Evolutionary conservation across 495 filamentous ascomycete species (phyloP).

Genomic region (Pseudevernia furfuracea): DNA sequence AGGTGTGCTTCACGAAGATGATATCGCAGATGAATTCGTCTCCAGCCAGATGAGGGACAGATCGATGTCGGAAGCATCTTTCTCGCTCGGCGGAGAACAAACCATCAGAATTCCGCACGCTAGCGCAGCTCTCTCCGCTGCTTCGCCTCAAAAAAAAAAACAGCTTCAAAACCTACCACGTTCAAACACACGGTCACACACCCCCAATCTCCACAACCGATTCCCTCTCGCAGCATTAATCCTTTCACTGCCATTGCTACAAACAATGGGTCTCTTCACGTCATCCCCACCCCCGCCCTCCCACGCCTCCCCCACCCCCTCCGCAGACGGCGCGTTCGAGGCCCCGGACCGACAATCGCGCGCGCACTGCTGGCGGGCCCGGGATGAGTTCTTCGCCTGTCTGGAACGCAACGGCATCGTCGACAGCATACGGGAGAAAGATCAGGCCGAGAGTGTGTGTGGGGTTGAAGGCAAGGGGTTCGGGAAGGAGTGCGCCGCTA

Average conservation of each 20-base stretch:
- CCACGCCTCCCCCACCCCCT: constrained; percentile 25
- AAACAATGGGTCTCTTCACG: constrained; percentile 41
- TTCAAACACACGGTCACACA: neutral
- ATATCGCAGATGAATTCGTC: no score
- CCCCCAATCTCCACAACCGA: neutral
- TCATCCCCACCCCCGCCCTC: constrained; percentile 24
- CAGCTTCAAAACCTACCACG: no score
- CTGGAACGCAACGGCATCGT: constrained; percentile 73
- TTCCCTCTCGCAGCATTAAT: no score
- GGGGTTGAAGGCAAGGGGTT: constrained; percentile 56
- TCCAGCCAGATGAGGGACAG: no score
- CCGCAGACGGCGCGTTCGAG: constrained; percentile 44
- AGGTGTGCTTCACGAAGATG: no score
- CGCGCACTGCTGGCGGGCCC: constrained; percentile 73
- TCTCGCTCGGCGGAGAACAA: no score
- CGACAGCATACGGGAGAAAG: constrained; percentile 71
- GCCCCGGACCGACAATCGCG: constrained; percentile 73
- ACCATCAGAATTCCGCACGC: no score
- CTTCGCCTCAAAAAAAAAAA: no score
- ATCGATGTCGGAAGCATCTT: no score
- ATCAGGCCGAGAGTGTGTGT: constrained; percentile 58
- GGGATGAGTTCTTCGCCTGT: constrained; percentile 80
- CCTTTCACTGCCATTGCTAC: neutral
- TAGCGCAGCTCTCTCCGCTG: no score
- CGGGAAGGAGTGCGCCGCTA: constrained; percentile 65